phyloP scores from a whole-genome alignment of 805 yeast genomes.

The Kodamaea fukazawae region DNA sequence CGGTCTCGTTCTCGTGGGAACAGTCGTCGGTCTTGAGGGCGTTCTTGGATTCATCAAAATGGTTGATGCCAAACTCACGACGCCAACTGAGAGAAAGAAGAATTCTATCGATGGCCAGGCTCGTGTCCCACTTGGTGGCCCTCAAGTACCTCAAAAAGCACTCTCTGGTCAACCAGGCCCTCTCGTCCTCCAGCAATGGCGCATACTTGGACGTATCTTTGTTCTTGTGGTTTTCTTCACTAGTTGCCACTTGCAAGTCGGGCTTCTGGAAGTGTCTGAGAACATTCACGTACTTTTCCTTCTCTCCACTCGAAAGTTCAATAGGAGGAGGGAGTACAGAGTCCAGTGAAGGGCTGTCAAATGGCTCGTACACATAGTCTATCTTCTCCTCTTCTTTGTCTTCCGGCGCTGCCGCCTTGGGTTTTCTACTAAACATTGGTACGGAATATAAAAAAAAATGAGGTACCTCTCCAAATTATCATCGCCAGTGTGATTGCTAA shows the following conservation, averaged over 20 bases:
- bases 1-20: constrained; percentile 77
- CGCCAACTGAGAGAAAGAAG: constrained; percentile 87
- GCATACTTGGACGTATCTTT: constrained; percentile 1
- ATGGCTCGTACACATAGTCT: constrained; percentile 43
- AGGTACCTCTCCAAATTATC: too few relatives aligned
- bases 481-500: too few relatives aligned
- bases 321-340: constrained; percentile 50
- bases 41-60: constrained; percentile 43
- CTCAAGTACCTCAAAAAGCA: constrained; percentile 86
- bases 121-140: constrained; percentile 86
- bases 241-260: constrained; percentile 47
- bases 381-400: constrained; percentile 5
- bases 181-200: constrained; percentile 48
- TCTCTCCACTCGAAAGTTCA: constrained; percentile 52
- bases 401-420: constrained; percentile 4
- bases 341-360: constrained; percentile 49
- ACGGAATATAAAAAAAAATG: background rate
- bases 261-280: constrained; percentile 49
- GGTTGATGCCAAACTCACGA: constrained; percentile 73
- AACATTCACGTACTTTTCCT: constrained; percentile 56
- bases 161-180: constrained; percentile 91
- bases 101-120: constrained; percentile 70
- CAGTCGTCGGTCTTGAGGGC: constrained; percentile 54
- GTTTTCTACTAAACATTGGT: constrained; percentile 7
- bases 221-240: constrained; percentile 42